Evolutionary conservation across 2,329 filamentous ascomycete genomes (phyloP).

Genomic region (Alternaria viburni): DNA sequence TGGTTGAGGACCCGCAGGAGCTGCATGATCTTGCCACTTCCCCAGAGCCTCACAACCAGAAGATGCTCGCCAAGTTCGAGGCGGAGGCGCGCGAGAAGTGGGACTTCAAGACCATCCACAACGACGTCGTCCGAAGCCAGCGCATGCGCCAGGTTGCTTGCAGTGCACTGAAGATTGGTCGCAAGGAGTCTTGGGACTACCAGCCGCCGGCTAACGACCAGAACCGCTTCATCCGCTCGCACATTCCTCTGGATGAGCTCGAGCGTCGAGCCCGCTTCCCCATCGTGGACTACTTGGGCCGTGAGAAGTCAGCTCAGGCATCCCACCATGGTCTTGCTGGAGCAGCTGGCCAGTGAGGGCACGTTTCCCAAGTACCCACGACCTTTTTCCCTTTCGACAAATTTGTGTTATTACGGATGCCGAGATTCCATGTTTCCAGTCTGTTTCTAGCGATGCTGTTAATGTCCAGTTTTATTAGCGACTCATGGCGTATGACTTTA

Average conservation of each 20-base stretch:
- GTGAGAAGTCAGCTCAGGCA: conserved; percentile 40
- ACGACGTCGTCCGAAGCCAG: conserved; percentile 77
- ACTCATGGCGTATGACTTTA: conserved; percentile 5
- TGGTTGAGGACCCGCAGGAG: conserved; percentile 76
- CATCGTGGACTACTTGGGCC: conserved; percentile 55
- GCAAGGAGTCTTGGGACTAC: conserved; percentile 78
- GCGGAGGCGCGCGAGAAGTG: conserved; percentile 76
- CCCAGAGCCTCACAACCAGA: conserved; percentile 46
- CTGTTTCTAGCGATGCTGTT: not conserved
- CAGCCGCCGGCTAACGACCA: conserved; percentile 74
- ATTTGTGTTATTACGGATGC: not conserved
- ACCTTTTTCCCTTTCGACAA: not conserved
- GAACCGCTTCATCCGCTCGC: conserved; percentile 78
- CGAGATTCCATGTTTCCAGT: not conserved
- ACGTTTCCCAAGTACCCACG: not conserved
- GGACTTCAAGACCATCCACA: conserved; percentile 80
- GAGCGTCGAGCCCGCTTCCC: conserved; percentile 79
- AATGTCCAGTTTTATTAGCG: conserved; percentile 1
- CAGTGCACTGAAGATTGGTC: conserved; percentile 76
- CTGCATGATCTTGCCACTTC: conserved; percentile 70
- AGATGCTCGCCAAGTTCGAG: conserved; percentile 66
- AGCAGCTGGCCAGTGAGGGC: conserved; percentile 40
- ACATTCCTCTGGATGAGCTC: conserved; percentile 79
- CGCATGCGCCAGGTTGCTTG: conserved; percentile 79
- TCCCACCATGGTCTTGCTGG: conserved; percentile 46